These are phyloP conservation scores for Arachis stenosperma DNA, from an alignment of 306 rosid genomes.

Conservation along the genomic window DNA sequence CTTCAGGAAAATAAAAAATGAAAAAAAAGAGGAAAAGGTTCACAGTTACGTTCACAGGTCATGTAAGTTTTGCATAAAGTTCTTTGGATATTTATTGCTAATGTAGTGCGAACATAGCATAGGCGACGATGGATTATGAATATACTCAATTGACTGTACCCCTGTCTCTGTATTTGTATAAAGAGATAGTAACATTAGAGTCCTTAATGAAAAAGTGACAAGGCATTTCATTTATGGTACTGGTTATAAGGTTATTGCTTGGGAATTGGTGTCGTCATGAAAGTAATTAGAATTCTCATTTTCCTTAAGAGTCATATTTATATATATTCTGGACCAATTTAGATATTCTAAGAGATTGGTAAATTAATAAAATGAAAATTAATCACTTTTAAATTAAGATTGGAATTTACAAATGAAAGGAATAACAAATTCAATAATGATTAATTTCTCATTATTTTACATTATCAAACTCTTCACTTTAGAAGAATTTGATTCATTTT, in stretches of 20 bases:
- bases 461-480: too few relatives aligned
- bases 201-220: slow-evolving; percentile 12
- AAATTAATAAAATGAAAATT: too few relatives aligned
- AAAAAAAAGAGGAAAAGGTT: not conserved
- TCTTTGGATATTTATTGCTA: slow-evolving; percentile 23
- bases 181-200: slow-evolving; percentile 17
- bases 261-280: too few relatives aligned
- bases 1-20: not conserved
- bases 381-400: too few relatives aligned
- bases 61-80: slow-evolving; percentile 25
- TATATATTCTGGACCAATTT: too few relatives aligned
- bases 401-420: too few relatives aligned
- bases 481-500: too few relatives aligned
- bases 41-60: slow-evolving; percentile 24
- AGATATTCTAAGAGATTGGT: too few relatives aligned
- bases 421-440: too few relatives aligned
- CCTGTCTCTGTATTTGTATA: slow-evolving; percentile 26
- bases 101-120: slow-evolving; percentile 25
- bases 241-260: not conserved
- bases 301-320: too few relatives aligned
- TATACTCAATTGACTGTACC: slow-evolving; percentile 23
- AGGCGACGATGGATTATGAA: not conserved
- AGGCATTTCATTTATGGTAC: not conserved
- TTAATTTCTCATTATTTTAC: too few relatives aligned
- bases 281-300: too few relatives aligned